Conservation (phyloP, 2,329 filamentous ascomycete genomes). For the Coniochaeta pulveracea region DNA sequence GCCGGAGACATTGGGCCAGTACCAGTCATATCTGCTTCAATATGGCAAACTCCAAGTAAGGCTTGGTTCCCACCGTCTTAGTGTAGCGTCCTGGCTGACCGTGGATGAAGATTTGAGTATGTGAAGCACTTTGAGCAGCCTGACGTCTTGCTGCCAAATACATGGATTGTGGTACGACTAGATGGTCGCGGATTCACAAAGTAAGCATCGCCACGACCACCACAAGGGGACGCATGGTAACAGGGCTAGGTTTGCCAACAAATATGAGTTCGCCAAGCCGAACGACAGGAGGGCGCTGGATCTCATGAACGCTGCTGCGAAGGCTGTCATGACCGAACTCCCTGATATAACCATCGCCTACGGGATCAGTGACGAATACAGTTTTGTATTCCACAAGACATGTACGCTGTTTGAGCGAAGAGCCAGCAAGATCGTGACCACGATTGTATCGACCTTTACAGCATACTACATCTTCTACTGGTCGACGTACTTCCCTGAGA, state of each 20-base stretch:
- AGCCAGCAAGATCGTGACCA: conserved; percentile 80
- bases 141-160: conserved; percentile 74
- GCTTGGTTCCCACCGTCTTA: background rate
- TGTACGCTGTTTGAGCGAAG: conserved; percentile 78
- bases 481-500: conserved; percentile 63
- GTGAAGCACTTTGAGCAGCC: conserved; percentile 80
- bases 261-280: conserved; percentile 81
- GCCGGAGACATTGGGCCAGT: no score
- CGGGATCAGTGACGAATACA: conserved; percentile 91
- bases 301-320: conserved; percentile 92
- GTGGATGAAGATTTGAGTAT: conserved; percentile 67
- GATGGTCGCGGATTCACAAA: conserved; percentile 94
- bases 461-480: conserved; percentile 80
- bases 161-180: conserved; percentile 89
- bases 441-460: conserved; percentile 86
- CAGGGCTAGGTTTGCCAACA: conserved; percentile 57
- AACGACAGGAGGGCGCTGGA: conserved; percentile 81
- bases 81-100: conserved; percentile 10
- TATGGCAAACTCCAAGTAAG: conserved; percentile 47
- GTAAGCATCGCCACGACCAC: conserved; percentile 37
- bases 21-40: no score
- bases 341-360: conserved; percentile 83
- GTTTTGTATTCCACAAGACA: conserved; percentile 63
- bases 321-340: conserved; percentile 69
- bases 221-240: background rate